Evolutionary conservation across 208 protist species (phyloP), one percentile per base, ranked within the genome.

Genomic region (Leishmania aethiopica): DNA sequence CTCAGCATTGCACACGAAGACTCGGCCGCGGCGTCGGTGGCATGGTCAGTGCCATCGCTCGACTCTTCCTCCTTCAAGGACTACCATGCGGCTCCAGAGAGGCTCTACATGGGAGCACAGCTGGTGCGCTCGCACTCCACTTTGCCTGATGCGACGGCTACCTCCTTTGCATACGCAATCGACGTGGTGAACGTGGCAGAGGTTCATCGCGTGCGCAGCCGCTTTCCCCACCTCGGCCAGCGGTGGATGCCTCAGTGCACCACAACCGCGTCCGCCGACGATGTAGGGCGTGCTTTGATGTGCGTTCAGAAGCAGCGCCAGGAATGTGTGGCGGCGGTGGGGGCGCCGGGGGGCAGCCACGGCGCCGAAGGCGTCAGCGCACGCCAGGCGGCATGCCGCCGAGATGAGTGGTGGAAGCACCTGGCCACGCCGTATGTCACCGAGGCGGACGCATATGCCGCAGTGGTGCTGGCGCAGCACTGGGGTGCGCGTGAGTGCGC

Each of bases 1-100:
- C 75, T 95, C 19, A 90, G 87, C 51, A 75, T 95, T 28, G 45
- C 92, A 7, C 92, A 95, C 62, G 92, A 95, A 77, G 90, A 90
- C 57, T 11, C 53, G 8, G 70, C 90, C 0, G 89, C 79, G 22
- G 92, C 88, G 28, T 87, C 90, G 7, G 80, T 93, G 37, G 87
- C 85, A 42, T 95, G 91, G 84, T 73, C 64, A 5, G 19, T 64
- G 5, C 42, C 51, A 19, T 42, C 32, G 19, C 37, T 13, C 25
- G 45, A 74, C 25, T 25, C 51, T 64, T 47, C 35, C 40, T 40
- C 47, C n/a, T 25, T 62, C 6, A 62, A 42, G 51, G 45, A 15
- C 35, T 42, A 4, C n/a, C 25, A 28, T 40, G 42, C 35, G 6
- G 11, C 15, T 35, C 17, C 73, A 17, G 7, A 11, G 2, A 6